phyloP scores from a whole-genome alignment of 2,329 filamentous ascomycete species.

The Xylogone sp. region DNA sequence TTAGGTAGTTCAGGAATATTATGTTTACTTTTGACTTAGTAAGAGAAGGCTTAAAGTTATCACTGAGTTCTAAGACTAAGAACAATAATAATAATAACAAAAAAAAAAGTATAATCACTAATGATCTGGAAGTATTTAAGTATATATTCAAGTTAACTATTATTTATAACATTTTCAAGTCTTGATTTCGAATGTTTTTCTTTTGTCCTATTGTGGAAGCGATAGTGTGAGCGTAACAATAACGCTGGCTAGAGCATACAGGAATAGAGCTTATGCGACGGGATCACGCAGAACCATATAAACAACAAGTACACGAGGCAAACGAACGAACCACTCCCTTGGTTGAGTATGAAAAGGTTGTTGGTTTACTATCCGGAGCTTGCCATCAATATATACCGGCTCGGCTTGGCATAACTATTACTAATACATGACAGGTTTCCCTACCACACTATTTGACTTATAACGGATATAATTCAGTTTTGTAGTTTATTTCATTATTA shows the following conservation, averaged over 20 bases:
- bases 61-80: not conserved
- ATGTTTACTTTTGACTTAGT: constrained; percentile 59
- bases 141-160: constrained; percentile 47
- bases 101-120: not conserved
- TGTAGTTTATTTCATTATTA: not conserved
- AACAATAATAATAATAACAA: not conserved
- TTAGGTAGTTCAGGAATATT: constrained; percentile 59
- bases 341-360: too few relatives aligned
- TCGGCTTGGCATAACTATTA: too few relatives aligned
- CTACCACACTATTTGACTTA: too few relatives aligned
- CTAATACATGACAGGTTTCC: too few relatives aligned
- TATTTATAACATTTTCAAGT: constrained; percentile 11
- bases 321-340: too few relatives aligned
- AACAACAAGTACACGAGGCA: too few relatives aligned
- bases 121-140: constrained; percentile 51
- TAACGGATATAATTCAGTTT: too few relatives aligned
- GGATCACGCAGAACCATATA: too few relatives aligned
- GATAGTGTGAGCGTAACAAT: too few relatives aligned
- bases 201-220: not conserved
- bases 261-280: too few relatives aligned
- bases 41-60: constrained; percentile 2
- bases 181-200: not conserved
- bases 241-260: not conserved
- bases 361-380: too few relatives aligned
- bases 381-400: too few relatives aligned